Percentiles rank a stretch among this genome's conserved stretches.
phyloP scores from a whole-genome alignment of 140 eudicot genomes.

The Stevia rebaudiana region DNA sequence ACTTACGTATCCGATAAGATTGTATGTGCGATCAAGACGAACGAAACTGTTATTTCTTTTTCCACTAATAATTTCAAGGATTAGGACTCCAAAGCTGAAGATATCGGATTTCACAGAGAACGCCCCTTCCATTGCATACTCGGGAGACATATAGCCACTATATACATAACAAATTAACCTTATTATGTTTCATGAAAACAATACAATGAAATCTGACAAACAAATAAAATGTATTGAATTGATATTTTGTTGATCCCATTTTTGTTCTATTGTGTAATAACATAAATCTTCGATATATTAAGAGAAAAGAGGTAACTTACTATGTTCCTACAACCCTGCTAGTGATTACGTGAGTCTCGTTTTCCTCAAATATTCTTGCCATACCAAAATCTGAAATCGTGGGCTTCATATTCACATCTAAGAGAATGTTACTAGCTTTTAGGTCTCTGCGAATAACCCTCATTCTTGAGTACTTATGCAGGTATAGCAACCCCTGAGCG shows the following conservation, averaged over 20 bases:
- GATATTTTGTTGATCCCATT: too few relatives aligned
- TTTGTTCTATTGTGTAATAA: too few relatives aligned
- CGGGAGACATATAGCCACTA: constrained; percentile 58
- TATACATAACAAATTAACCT: neutral
- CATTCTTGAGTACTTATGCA: constrained; percentile 16
- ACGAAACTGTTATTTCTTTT: constrained; percentile 37
- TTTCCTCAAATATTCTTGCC: constrained; percentile 47
- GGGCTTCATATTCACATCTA: constrained; percentile 51
- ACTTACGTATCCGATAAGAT: constrained; percentile 47
- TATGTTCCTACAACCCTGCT: constrained; percentile 41
- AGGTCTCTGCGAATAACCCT: constrained; percentile 8
- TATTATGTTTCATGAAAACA: neutral
- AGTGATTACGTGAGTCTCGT: constrained; percentile 39
- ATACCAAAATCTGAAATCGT: constrained; percentile 59
- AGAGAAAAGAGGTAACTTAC: constrained; percentile 24
- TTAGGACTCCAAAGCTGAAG: constrained; percentile 34
- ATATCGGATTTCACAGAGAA: constrained; percentile 51
- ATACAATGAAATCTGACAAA: neutral
- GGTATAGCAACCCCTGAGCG: constrained; percentile 17
- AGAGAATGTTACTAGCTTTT: constrained; percentile 15
- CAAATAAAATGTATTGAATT: neutral
- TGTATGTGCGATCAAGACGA: constrained; percentile 29
- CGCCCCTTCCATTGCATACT: constrained; percentile 47
- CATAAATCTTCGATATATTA: neutral
- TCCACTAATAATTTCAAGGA: constrained; percentile 42